Base-by-base conservation (phyloP, 1,284 basidiomycete genomes). In the Gymnopus androsaceus region DNA sequence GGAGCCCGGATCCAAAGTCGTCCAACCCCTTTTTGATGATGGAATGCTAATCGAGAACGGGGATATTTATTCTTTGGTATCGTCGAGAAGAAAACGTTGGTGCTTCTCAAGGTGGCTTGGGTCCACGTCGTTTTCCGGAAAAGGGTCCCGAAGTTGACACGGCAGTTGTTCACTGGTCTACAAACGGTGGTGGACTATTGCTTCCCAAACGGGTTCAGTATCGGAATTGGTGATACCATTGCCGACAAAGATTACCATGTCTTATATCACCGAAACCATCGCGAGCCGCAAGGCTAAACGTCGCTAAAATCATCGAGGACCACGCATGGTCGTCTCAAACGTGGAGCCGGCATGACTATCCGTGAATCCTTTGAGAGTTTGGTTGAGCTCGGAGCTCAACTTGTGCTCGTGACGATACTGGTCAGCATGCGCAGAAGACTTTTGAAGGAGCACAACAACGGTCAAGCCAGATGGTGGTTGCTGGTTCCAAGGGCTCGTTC, bases 391-490 rank as follows among this genome's bases (percentile, higher is more conserved):
- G 34, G 87, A 95, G 69, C 85, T 99, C 64, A 98, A 99, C 74
- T 81, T 89, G 74, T n/a, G 97, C 96, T 61, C 94, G 96, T 82
- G 97, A 99, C 69, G 84, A 87, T 60, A 95, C 94, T 37, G 97
- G 97, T 80, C 92, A 94, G 68, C 92, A 91, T 52, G 97, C 96
- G 15, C 94, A 99, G 77, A 89, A 94, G 75, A 90, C 90, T n/a
- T 68, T 78, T 99, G 81, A 98, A 98, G 78, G 93, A 94, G 70
- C 95, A 96, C 76, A 99, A 99, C 81, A 98, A 98, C 66, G n/a
- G 96, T 99, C 79, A 99, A 99, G 82, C n/a, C 96, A 99, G 83
- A 99, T 99, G 97, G 96, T 99, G 66, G 94, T 96, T 9, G 95
- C 97, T 12, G 96, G 97, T 41, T 97, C 97, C 27, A 99, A 99